phyloP scores from a whole-genome alignment of 148 eudicot genomes.

The Arctostaphylos glauca region DNA sequence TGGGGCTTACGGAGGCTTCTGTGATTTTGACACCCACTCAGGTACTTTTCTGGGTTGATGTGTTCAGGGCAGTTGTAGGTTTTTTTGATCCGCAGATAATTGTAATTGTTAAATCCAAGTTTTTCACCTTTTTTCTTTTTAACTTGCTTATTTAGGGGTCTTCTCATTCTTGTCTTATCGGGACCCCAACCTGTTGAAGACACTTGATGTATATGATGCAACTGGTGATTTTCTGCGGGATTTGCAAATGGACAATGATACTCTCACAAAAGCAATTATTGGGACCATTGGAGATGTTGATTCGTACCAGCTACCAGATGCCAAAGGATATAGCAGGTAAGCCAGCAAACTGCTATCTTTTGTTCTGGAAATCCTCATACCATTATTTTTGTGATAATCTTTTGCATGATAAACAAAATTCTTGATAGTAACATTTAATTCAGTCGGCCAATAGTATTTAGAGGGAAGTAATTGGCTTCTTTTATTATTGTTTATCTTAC shows the following conservation, averaged over 20 bases:
- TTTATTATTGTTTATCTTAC: not conserved
- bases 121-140: conserved; percentile 16
- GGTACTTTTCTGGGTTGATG: conserved; percentile 35
- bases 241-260: conserved; percentile 84
- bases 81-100: not conserved
- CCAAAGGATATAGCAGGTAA: conserved; percentile 98
- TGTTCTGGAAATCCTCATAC: not conserved
- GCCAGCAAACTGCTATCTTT: conserved; percentile 14
- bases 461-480: not conserved
- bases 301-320: conserved; percentile 95
- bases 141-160: conserved; percentile 52
- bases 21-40: conserved; percentile 93
- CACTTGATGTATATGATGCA: conserved; percentile 90
- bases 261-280: conserved; percentile 96
- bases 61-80: not conserved
- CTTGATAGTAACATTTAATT: not conserved
- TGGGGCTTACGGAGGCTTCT: conserved; percentile 99
- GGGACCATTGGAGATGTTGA: conserved; percentile 98
- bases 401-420: not conserved
- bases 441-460: not conserved
- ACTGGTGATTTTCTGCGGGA: conserved; percentile 73
- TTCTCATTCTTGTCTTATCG: conserved; percentile 92
- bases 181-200: conserved; percentile 93
- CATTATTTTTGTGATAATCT: not conserved
- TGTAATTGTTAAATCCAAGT: conserved; percentile 8